Evolutionary conservation across 2,329 filamentous ascomycete genomes (phyloP).

Genomic region (Coniella vitis): DNA sequence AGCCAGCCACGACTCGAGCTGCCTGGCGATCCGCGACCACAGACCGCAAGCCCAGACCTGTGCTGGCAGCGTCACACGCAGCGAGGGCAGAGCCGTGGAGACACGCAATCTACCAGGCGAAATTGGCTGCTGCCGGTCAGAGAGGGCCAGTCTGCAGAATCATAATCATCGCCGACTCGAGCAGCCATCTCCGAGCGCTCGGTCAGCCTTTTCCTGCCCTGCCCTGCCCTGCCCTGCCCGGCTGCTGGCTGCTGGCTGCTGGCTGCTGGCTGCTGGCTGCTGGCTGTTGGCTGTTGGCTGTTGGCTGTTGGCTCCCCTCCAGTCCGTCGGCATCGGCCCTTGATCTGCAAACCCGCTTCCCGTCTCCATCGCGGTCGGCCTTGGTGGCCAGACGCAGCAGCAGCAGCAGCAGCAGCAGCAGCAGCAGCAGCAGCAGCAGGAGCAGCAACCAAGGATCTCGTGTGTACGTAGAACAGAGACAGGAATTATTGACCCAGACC

Average conservation of each 20-base stretch:
- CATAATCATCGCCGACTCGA: constrained; percentile 1
- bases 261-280: neutral
- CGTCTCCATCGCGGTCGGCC: too few relatives aligned
- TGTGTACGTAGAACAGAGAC: too few relatives aligned
- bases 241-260: neutral
- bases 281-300: neutral
- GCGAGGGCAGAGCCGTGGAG: constrained; percentile 3
- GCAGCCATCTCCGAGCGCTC: constrained; percentile 3
- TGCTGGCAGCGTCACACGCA: neutral
- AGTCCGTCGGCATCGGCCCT: neutral
- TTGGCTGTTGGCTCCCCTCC: neutral
- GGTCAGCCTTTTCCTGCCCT: neutral
- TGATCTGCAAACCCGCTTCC: neutral
- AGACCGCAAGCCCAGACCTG: too few relatives aligned
- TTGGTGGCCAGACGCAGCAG: neutral
- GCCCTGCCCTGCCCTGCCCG: neutral
- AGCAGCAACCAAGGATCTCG: too few relatives aligned
- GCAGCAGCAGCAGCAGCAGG: too few relatives aligned
- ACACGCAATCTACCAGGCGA: constrained; percentile 13
- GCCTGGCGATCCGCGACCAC: too few relatives aligned
- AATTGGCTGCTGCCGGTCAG: constrained; percentile 4
- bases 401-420: too few relatives aligned
- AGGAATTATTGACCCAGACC: too few relatives aligned
- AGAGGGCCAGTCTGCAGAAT: neutral
- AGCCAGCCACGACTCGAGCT: neutral